A percentile compares a stretch with the other conserved stretches of the same genome.
phyloP scores from a whole-genome alignment of 1,284 basidiomycete genomes.

The Ustilago loliicola region DNA sequence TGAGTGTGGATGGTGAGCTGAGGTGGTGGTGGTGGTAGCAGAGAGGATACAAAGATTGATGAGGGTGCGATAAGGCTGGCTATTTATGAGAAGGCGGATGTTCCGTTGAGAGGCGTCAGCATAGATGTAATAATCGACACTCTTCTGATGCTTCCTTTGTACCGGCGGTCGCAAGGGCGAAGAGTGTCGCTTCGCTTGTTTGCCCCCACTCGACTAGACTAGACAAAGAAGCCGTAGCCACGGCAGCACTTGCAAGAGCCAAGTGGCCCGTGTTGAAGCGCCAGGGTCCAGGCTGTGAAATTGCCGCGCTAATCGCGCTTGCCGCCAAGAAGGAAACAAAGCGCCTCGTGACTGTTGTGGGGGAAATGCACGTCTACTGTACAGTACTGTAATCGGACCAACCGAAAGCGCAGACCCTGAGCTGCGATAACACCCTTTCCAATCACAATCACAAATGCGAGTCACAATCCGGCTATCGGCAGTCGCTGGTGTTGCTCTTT shows the following conservation, averaged over 20 bases:
- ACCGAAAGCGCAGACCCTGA: constrained; percentile 1
- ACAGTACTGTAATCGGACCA: not conserved
- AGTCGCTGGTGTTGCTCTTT: no score
- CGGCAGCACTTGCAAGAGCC: not conserved
- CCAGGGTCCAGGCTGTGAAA: not conserved
- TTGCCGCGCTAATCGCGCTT: constrained; percentile 32
- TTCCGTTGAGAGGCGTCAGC: no score
- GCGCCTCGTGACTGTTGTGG: constrained; percentile 5
- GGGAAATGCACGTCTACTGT: constrained; percentile 1
- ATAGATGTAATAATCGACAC: no score
- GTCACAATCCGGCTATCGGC: no score
- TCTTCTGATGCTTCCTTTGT: not conserved
- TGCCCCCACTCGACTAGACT: not conserved
- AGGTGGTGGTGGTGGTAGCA: not conserved
- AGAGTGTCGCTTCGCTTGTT: not conserved
- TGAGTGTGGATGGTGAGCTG: not conserved
- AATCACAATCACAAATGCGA: no score
- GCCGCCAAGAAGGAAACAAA: constrained; percentile 5
- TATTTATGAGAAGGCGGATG: no score
- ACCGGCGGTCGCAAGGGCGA: not conserved
- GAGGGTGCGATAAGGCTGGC: not conserved
- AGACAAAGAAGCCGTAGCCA: no score
- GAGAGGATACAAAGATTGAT: not conserved
- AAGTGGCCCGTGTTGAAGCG: constrained; percentile 14
- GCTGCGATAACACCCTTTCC: not conserved